Conservation (phyloP, 2,329 filamentous ascomycete species). For the Alternaria brassicicola region DNA sequence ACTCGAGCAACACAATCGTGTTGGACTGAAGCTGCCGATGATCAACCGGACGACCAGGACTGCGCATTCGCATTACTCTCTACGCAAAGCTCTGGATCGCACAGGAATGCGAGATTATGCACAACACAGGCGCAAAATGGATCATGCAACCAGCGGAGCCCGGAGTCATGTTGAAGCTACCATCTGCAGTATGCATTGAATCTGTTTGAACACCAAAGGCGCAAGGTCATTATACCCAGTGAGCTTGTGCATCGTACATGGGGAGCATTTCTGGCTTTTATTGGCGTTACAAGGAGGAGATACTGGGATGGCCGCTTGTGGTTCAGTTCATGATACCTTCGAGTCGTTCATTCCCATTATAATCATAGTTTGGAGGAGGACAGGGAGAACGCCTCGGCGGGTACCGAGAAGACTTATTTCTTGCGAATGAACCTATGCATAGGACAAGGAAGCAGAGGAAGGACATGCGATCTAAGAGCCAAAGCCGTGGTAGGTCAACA, state of each 20-base stretch:
- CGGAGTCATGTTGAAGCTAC: not conserved
- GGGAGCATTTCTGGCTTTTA: not conserved
- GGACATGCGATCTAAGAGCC: not conserved
- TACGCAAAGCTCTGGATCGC: not conserved
- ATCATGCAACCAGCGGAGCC: not conserved
- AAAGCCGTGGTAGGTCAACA: not conserved
- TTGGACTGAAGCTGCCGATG: not conserved
- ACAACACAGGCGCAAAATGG: not conserved
- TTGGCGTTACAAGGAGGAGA: constrained; percentile 1
- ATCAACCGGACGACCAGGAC: not conserved
- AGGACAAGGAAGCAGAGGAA: not conserved
- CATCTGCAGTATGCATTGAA: constrained; percentile 6
- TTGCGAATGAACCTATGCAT: not conserved
- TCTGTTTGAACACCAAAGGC: constrained; percentile 11
- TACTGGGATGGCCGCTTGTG: constrained; percentile 2
- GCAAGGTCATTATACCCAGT: constrained; percentile 15
- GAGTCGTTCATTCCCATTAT: constrained; percentile 6
- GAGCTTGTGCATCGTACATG: constrained; percentile 5
- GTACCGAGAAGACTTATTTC: not conserved
- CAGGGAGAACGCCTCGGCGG: not conserved
- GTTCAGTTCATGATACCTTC: constrained; percentile 14
- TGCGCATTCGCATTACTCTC: not conserved
- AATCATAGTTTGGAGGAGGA: constrained; percentile 2
- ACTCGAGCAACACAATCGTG: not conserved
- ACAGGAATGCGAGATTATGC: not conserved